Evolutionary conservation across 306 rosid genomes (phyloP), one percentile per base, ranked within the genome.

Genomic region (Glycine tomentella): DNA sequence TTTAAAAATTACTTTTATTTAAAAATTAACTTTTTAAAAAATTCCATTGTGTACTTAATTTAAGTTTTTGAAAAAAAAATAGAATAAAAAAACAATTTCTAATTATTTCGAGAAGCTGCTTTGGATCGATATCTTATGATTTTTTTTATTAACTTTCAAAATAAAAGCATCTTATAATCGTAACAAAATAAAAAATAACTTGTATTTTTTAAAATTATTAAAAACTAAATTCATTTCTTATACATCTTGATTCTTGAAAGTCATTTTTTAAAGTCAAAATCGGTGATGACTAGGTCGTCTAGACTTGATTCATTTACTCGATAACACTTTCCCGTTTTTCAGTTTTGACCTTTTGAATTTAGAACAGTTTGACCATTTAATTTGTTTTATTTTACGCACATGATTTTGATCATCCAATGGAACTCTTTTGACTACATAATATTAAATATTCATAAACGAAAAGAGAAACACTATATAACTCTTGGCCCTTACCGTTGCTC

Each of bases 311-410:
- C 38, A 31, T 59, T 25, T 8, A n/a, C 9, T 59, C 8, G 40
- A n/a, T n/a, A 11, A 61, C 10, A 61, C 67, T 61, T 61, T 6
- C 16, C 2, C 16, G n/a, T 10, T 62, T 59, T 45, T 17, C 50
- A 10, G 38, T 45, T 69, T 69, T 45, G 38, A 16, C 38, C 55
- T 69, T 46, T 46, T 46, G 38, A 46, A 46, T 69, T 68, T 68
- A 10, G 51, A 68, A 68, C 49, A 16, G 4, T 66, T 9, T 44
- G 38, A 55, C 44, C 48, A 6, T 34, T 63, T 33, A 38, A 38
- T 38, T 8, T 11, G 46, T 62, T 38, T 62, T 62, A n/a, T 14
- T 53, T 55, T 8, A 34, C 46, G 20, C 65, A 34, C 69, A 3
- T 34, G 69, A 6, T 12, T 16, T 63, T 63, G 17, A 58, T 5